Base-by-base conservation (phyloP, 2,329 filamentous ascomycete genomes). In the Stagonosporopsis rhizophila region DNA sequence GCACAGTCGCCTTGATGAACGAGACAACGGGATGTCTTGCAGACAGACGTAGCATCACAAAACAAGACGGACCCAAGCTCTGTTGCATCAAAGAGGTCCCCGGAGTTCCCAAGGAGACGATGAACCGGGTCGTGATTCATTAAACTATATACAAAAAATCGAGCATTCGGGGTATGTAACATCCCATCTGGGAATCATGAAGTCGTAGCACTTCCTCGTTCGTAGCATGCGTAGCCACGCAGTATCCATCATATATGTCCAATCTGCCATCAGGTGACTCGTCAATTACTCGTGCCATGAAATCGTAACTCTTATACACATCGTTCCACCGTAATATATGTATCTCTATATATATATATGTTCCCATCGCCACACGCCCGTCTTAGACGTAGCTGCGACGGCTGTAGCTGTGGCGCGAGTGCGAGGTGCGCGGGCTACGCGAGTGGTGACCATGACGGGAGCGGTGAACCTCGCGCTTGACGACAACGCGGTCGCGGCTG, bases 401-500 rank as follows among this genome's bases (percentile, higher is more conserved):
- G 69, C 73, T 75, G 59, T 75, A 61, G 58, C 66, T 68, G 55
- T 65, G 72, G 37, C 62, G 60, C 32, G 64, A 67, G 67, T 76
- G 69, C 38, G 72, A 75, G 57, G 68, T 72, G 44, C 75, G 71
- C 1, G 75, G 75, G 62, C 72, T 76, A 58, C 69, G 70, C 25
- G 71, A 73, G 60, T 69, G 69, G 61, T 79, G 76, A 60, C 77
- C 72, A 64, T 79, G 79, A 51, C 79, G 77, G 22, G 75, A 77
- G 56, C 69, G 74, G 65, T 81, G 79, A 40, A 76, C 80, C 64
- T 83, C 80, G 66, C 81, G 81, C 68, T 83, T 82, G 62, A 82
- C 77, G 63, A 80, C 80, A 65, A 85, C 82, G 52, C 78, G 75
- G 64, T 83, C 80, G 64, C 79, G 75, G 59, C 63, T 56, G 47